Conservation (phyloP, 2,329 filamentous ascomycete species). For the Penicillium janthinellum region DNA sequence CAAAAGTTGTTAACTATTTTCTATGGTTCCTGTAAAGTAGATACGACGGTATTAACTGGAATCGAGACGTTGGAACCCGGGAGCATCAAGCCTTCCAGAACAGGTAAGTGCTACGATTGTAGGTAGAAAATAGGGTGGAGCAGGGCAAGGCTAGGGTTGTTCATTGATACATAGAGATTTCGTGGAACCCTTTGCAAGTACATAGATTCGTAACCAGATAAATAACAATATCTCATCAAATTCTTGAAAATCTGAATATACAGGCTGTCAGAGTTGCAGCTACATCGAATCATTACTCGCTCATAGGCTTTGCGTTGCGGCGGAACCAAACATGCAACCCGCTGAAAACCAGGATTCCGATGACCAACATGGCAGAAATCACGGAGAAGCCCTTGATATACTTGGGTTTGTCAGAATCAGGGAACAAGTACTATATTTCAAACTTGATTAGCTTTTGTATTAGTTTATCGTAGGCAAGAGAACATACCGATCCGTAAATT, state of each 20-base stretch:
- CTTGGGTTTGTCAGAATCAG: constrained; percentile 51
- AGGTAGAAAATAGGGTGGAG: too few relatives aligned
- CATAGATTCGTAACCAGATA: not conserved
- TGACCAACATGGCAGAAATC: constrained; percentile 37
- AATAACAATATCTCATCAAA: not conserved
- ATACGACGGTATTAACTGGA: too few relatives aligned
- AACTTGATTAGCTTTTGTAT: not conserved
- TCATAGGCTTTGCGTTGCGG: constrained; percentile 3
- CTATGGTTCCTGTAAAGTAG: too few relatives aligned
- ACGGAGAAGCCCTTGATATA: constrained; percentile 50
- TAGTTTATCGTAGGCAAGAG: not conserved
- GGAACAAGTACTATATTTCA: constrained; percentile 52
- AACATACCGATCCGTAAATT: constrained; percentile 52
- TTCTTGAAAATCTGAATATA: not conserved
- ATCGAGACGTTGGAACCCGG: too few relatives aligned
- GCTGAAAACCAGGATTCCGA: constrained; percentile 33
- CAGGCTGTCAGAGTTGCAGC: not conserved
- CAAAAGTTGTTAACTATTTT: too few relatives aligned
- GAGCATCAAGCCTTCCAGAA: too few relatives aligned
- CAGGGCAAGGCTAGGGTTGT: too few relatives aligned
- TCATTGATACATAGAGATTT: too few relatives aligned
- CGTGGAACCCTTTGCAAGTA: too few relatives aligned
- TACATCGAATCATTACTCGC: not conserved
- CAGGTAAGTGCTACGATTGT: too few relatives aligned
- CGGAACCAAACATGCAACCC: constrained; percentile 31